Base-by-base conservation (phyloP, 352 stramenopile genomes). In the Globisporangium spiculum region DNA sequence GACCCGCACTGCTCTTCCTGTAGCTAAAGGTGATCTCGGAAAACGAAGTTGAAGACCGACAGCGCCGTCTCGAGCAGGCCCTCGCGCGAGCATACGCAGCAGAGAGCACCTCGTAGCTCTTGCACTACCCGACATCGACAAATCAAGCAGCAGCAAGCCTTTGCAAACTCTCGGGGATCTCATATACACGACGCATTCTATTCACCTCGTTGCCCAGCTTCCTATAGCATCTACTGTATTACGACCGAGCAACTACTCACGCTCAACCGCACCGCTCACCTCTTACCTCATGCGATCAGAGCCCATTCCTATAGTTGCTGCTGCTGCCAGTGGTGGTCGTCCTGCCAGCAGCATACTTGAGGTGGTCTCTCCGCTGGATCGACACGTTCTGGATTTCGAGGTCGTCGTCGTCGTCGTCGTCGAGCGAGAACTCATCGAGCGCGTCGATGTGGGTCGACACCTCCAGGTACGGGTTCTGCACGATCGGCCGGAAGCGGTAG, bases 391-490 rank as follows among this genome's bases (percentile, higher is more conserved):
- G 59, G 18, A 65, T 50, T 26, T 80, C 73, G 48, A 84, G 77
- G 46, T 89, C 83, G 55, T 73, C 71, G 36, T 41, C 34, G 46
- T 78, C 75, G 26, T 70, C 32, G 46, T 68, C 67, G 38, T 84
- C 77, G 8, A 91, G 65, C 0, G 76, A 75, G 68, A 94, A 94
- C 41, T 92, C 86, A 30, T 94, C 88, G 34, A 97, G 72, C 20
- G 90, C 78, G 3, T 91, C 88, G 30, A 96, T 88, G 63, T 84
- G 79, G 53, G 69, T 81, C 7, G 79, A 71, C 3, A 98, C 72
- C 66, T 90, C 73, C 41, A 99, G 65, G 75, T 99, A 99, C 64
- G 93, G 91, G 72, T 98, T 98, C 27, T 96, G 83, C 27, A 86
- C 73, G 65, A 91, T 73, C 0, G 97, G 97, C 52, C 91, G 81